Conservation (phyloP, 2,329 filamentous ascomycete genomes). For the Fusarium sororula region DNA sequence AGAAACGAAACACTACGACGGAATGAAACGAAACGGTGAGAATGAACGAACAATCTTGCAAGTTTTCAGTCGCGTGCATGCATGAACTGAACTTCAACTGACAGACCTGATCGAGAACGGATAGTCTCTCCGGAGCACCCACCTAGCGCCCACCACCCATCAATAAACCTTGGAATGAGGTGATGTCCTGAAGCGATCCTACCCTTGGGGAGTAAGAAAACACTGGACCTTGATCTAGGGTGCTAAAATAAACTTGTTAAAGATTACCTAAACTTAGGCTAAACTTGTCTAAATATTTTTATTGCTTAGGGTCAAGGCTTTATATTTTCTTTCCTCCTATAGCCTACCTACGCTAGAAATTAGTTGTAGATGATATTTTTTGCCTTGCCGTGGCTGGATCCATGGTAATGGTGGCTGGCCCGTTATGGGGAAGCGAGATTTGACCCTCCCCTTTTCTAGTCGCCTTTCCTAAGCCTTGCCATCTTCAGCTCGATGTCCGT, state of each 20-base stretch:
- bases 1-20: conserved; percentile 23
- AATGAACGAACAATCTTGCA: conserved; percentile 1
- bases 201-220: too few relatives aligned
- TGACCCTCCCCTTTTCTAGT: conserved; percentile 20
- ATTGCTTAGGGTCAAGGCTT: too few relatives aligned
- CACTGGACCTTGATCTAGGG: too few relatives aligned
- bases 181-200: conserved; percentile 6
- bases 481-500: conserved; percentile 3
- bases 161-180: conserved; percentile 8
- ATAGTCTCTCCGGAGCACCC: not conserved
- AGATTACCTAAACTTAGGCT: too few relatives aligned
- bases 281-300: too few relatives aligned
- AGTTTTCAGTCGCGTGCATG: not conserved
- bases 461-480: not conserved
- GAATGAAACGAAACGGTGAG: conserved; percentile 32
- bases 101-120: conserved; percentile 1
- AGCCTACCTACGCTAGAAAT: conserved; percentile 14
- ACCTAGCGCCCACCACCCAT: not conserved
- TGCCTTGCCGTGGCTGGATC: not conserved
- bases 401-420: conserved; percentile 16
- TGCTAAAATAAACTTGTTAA: too few relatives aligned
- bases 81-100: conserved; percentile 14
- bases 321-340: too few relatives aligned
- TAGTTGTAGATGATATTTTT: conserved; percentile 14
- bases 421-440: conserved; percentile 40